phyloP scores from a whole-genome alignment of 2,329 filamentous ascomycete genomes.

The Fusarium sambucinum region DNA sequence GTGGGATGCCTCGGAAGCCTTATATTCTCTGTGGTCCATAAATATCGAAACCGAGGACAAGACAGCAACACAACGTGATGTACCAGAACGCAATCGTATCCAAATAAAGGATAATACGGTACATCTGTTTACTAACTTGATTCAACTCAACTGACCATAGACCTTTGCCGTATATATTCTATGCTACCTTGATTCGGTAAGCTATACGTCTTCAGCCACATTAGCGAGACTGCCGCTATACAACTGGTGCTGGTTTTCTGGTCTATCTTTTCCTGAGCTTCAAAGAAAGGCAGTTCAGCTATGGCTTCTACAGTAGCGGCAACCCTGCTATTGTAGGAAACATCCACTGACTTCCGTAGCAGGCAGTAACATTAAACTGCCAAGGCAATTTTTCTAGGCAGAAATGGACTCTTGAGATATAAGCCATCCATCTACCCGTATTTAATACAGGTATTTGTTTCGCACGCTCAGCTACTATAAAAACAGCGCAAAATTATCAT shows the following conservation, averaged over 20 bases:
- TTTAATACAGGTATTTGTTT: background rate
- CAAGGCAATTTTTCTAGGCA: background rate
- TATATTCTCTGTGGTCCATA: conserved; percentile 13
- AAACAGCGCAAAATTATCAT: background rate
- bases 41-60: conserved; percentile 18
- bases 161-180: background rate
- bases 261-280: background rate
- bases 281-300: background rate
- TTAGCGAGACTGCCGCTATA: background rate
- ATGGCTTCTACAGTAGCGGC: background rate
- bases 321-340: no score
- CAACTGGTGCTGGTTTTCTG: background rate
- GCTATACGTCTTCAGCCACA: background rate
- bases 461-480: background rate
- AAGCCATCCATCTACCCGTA: background rate
- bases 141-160: background rate
- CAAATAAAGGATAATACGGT: conserved; percentile 24
- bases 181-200: background rate
- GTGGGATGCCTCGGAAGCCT: conserved; percentile 9
- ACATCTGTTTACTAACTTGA: background rate
- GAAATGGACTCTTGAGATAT: background rate
- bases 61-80: conserved; percentile 23
- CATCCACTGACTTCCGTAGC: background rate
- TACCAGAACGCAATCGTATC: conserved; percentile 29
- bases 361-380: background rate